phyloP scores from a whole-genome alignment of 2,329 filamentous ascomycete genomes.

The Calonectria naviculata region DNA sequence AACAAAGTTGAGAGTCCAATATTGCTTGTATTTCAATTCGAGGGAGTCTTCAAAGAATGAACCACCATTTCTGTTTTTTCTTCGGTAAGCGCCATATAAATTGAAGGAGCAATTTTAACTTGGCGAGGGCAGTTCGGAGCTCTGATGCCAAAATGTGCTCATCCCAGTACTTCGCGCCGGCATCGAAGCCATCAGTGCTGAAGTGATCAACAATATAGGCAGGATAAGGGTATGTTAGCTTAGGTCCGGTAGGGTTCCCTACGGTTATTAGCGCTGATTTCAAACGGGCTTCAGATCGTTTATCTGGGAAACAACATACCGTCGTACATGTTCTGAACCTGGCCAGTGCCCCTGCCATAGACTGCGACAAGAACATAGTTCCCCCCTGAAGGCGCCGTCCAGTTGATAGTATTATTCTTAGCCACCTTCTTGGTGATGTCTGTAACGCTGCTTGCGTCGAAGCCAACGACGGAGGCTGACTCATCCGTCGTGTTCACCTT shows the following conservation, averaged over 20 bases:
- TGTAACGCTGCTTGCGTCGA: background rate
- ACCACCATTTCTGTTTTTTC: background rate
- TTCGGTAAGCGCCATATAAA: background rate
- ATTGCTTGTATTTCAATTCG: background rate
- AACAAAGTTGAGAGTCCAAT: background rate
- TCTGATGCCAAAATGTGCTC: background rate
- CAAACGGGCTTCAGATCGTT: too few species aligned
- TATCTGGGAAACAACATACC: background rate
- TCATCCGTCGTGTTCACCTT: background rate
- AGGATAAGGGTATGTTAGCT: background rate
- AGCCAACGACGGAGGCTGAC: background rate
- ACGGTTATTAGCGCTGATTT: background rate
- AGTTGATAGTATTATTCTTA: background rate
- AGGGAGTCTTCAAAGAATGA: background rate
- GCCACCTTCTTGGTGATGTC: background rate
- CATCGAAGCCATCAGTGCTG: background rate
- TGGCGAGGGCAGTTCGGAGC: background rate
- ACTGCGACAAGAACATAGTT: background rate
- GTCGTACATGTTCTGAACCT: background rate
- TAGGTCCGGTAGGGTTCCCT: background rate
- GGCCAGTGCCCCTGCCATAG: background rate
- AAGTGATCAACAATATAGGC: background rate
- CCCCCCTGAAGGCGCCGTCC: background rate
- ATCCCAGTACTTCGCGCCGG: background rate
- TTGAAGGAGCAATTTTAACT: background rate